phyloP scores from a whole-genome alignment of 768 basidiomycete genomes.

The Phaffia australis region DNA sequence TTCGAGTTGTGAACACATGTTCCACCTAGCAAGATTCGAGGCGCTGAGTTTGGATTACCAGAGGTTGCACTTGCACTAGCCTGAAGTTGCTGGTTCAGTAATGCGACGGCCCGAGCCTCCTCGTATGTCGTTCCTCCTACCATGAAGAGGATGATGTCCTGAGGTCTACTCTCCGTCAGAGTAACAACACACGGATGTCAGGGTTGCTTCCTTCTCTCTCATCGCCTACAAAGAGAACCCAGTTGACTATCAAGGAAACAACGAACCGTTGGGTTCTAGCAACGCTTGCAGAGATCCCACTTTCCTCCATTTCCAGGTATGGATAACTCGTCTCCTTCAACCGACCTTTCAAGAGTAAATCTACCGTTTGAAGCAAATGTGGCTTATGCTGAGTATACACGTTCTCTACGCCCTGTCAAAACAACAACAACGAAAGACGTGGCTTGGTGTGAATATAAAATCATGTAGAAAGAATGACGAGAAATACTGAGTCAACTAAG shows the following conservation, averaged over 20 bases:
- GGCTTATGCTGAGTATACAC: slow-evolving; percentile 97
- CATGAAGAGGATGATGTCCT: slow-evolving; percentile 93
- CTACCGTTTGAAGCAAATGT: slow-evolving; percentile 82
- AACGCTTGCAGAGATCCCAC: slow-evolving; percentile 31
- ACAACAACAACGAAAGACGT: neutral
- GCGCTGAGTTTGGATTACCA: slow-evolving; percentile 28
- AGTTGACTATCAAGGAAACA: neutral
- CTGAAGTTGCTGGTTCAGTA: slow-evolving; percentile 67
- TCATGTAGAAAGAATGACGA: neutral
- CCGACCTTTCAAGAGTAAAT: slow-evolving; percentile 73
- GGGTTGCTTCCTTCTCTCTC: neutral
- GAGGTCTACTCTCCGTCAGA: slow-evolving; percentile 50
- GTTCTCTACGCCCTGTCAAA: slow-evolving; percentile 83
- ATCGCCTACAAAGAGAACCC: neutral
- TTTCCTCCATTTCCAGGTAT: slow-evolving; percentile 56
- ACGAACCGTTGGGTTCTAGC: slow-evolving; percentile 46
- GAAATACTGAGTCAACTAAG: neutral
- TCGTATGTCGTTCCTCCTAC: slow-evolving; percentile 94
- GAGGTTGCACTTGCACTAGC: slow-evolving; percentile 40
- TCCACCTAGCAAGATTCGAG: slow-evolving; percentile 76
- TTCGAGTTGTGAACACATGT: slow-evolving; percentile 92
- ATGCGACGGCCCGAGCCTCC: slow-evolving; percentile 72
- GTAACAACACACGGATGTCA: slow-evolving; percentile 6
- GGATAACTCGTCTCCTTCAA: slow-evolving; percentile 82
- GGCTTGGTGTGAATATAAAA: slow-evolving; percentile 16